Evolutionary conservation across 1,139 yeast species (phyloP).

Genomic region (Wickerhamomyces sp.): DNA sequence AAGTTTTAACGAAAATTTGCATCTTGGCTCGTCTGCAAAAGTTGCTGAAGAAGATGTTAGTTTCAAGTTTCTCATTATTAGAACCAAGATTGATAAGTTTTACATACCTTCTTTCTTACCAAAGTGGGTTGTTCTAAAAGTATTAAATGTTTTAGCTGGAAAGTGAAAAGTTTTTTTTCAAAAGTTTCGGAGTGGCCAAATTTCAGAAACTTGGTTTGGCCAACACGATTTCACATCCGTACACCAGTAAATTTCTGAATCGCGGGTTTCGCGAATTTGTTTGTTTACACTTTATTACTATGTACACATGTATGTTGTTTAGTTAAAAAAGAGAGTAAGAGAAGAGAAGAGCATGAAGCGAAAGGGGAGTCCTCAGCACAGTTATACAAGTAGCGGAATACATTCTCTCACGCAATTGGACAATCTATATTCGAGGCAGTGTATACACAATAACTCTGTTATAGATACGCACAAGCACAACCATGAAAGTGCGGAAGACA

Average conservation of each 20-base stretch:
- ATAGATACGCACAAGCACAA: neutral
- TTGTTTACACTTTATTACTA: no score
- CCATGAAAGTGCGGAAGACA: neutral
- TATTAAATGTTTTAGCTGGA: no score
- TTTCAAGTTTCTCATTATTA: no score
- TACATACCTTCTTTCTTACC: constrained; percentile 26
- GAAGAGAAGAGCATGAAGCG: neutral
- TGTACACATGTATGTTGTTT: no score
- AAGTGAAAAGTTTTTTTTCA: neutral
- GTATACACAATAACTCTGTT: neutral
- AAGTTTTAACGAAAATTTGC: constrained; percentile 99
- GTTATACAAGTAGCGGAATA: neutral
- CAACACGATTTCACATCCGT: neutral
- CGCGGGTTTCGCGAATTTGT: no score
- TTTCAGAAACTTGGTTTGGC: neutral
- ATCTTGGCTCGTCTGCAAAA: constrained; percentile 52
- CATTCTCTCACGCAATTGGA: constrained; percentile 2
- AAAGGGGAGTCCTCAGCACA: neutral
- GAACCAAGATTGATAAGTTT: no score
- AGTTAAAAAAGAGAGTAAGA: no score
- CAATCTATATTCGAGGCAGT: neutral
- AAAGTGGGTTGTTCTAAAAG: constrained; percentile 12
- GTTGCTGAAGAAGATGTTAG: constrained; percentile 4
- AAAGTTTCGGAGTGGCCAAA: neutral
- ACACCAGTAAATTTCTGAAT: no score